These are phyloP conservation scores for Ophiosphaerella narmari DNA, from an alignment of 2,329 filamentous ascomycete genomes.

Conservation along the genomic window DNA sequence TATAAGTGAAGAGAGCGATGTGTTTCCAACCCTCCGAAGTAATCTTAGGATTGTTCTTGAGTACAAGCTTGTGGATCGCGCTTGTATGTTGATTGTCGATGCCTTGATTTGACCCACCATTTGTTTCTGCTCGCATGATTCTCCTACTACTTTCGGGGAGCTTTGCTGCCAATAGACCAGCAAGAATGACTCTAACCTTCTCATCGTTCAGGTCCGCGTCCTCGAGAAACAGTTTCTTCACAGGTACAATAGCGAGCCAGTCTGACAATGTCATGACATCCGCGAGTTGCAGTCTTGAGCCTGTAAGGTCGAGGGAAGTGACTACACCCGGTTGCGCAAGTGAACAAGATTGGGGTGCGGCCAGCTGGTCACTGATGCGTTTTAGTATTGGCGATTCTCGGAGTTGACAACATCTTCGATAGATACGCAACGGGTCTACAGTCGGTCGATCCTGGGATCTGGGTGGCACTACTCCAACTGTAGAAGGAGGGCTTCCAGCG, in stretches of 20 bases:
- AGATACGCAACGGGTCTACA: constrained; percentile 89
- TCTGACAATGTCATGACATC: constrained; percentile 90
- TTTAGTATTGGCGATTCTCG: constrained; percentile 91
- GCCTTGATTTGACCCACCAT: constrained; percentile 18
- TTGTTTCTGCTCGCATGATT: constrained; percentile 4
- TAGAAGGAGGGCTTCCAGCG: constrained; percentile 20
- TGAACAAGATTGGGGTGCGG: constrained; percentile 68
- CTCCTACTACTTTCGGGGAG: constrained; percentile 62
- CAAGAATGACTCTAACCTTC: constrained; percentile 82
- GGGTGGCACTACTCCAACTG: constrained; percentile 37
- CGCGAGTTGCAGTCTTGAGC: constrained; percentile 79
- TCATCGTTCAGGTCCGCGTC: constrained; percentile 87
- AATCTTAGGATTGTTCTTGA: constrained; percentile 89
- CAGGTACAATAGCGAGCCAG: constrained; percentile 90
- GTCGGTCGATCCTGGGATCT: constrained; percentile 73
- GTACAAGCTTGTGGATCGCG: constrained; percentile 80
- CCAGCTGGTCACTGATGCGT: constrained; percentile 87
- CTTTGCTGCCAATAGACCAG: constrained; percentile 81
- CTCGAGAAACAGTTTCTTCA: constrained; percentile 83
- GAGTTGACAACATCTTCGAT: constrained; percentile 90
- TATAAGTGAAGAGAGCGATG: constrained; percentile 84
- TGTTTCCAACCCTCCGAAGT: constrained; percentile 89
- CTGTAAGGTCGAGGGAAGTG: constrained; percentile 79
- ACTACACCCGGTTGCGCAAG: constrained; percentile 73
- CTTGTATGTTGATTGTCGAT: constrained; percentile 52